Evolutionary conservation across 805 yeast species (phyloP).

Genomic region (Metschnikowia orientalis): DNA sequence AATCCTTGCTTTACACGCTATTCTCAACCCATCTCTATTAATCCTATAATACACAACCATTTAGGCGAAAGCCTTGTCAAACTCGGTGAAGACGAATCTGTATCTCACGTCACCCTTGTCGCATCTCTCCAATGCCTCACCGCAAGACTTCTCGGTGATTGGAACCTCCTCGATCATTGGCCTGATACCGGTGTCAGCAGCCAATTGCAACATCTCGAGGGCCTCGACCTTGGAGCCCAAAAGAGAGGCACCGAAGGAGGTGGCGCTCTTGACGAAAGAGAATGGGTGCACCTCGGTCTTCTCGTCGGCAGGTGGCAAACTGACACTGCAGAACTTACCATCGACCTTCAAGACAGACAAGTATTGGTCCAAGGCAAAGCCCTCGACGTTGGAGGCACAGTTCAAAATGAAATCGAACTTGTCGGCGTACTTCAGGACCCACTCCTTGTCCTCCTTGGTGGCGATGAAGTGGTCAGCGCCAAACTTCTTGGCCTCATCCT

Average conservation of each 20-base stretch:
- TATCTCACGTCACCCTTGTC: constrained; percentile 56
- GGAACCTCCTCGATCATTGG: constrained; percentile 64
- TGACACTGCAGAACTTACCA: constrained; percentile 60
- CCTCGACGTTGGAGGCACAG: constrained; percentile 49
- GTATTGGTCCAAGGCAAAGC: constrained; percentile 46
- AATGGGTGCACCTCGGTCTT: constrained; percentile 45
- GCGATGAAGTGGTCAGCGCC: constrained; percentile 56
- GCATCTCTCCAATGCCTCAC: constrained; percentile 52
- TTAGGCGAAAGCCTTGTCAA: constrained; percentile 41
- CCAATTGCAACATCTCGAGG: constrained; percentile 59
- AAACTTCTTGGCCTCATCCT: constrained; percentile 43
- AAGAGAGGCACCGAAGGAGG: constrained; percentile 53
- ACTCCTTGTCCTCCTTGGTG: constrained; percentile 45
- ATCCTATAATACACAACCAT: too few species aligned
- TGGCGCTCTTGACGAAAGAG: constrained; percentile 47
- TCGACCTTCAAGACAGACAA: constrained; percentile 50
- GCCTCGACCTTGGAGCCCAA: constrained; percentile 64
- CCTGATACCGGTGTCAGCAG: constrained; percentile 52
- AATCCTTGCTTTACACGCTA: too few species aligned
- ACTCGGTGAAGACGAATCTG: constrained; percentile 59
- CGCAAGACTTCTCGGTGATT: constrained; percentile 48
- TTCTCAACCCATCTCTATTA: too few species aligned
- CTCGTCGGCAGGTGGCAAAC: constrained; percentile 52
- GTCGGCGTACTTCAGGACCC: constrained; percentile 31
- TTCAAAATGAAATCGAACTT: constrained; percentile 50